Percentiles rank a stretch among this genome's conserved stretches.
phyloP scores from a whole-genome alignment of 1,284 basidiomycete genomes.

The Cutaneotrichosporon cyanovorans region DNA sequence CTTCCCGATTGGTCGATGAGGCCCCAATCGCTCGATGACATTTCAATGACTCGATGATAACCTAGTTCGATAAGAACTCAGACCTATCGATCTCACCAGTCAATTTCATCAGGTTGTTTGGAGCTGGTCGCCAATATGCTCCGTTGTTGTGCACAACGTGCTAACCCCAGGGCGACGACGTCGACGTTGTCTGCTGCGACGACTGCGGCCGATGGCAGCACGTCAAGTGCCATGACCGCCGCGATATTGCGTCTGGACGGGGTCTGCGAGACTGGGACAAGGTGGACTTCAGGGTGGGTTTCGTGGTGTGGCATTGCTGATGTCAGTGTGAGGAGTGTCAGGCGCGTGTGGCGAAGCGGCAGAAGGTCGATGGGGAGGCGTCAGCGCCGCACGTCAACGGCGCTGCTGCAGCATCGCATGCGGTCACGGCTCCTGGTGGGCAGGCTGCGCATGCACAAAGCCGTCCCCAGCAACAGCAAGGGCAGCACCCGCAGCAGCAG shows the following conservation, averaged over 20 bases:
- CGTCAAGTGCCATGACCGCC: conserved; percentile 41
- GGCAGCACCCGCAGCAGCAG: no score
- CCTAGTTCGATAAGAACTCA: no score
- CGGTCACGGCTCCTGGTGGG: no score
- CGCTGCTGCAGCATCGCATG: not conserved
- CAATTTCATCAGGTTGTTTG: no score
- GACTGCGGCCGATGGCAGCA: conserved; percentile 50
- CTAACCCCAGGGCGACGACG: conserved; percentile 29
- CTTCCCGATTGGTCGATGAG: no score
- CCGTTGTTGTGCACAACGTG: no score
- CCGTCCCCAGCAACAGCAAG: no score
- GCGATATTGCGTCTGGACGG: conserved; percentile 30
- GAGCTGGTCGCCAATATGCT: no score
- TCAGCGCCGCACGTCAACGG: not conserved
- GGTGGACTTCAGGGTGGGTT: conserved; percentile 41
- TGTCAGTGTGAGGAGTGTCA: conserved; percentile 34
- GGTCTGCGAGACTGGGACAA: conserved; percentile 41
- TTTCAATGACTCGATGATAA: not conserved
- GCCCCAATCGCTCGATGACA: no score
- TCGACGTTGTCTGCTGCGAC: conserved; percentile 50
- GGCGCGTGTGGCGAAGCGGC: conserved; percentile 21
- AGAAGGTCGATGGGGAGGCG: conserved; percentile 8
- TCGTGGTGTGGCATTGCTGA: not conserved
- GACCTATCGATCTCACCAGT: no score
- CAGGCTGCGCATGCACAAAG: no score